Percentiles rank a stretch among this genome's conserved stretches.
Conservation (phyloP, 1,139 yeast species). For the Meyerozyma athensensis region DNA sequence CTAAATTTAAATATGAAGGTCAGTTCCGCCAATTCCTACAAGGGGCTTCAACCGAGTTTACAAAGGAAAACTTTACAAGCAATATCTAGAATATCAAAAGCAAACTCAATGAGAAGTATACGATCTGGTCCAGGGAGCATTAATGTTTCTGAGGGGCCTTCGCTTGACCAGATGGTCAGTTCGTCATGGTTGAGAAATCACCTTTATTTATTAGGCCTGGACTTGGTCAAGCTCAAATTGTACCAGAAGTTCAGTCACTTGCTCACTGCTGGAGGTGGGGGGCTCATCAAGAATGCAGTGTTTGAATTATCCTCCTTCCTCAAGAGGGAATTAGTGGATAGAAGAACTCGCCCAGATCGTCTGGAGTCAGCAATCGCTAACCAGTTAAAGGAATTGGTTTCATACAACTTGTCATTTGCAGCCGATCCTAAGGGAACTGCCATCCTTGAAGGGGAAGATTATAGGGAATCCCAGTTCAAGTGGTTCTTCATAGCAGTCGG, state of each 20-base stretch:
- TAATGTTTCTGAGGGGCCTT: neutral
- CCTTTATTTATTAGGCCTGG: conserved; percentile 32
- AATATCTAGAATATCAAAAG: conserved; percentile 1
- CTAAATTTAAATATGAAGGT: neutral
- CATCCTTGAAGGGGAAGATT: neutral
- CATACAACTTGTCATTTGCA: conserved; percentile 13
- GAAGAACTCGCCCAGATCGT: neutral
- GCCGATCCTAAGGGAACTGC: neutral
- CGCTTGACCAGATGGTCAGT: conserved; percentile 10
- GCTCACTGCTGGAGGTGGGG: conserved; percentile 31
- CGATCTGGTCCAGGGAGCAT: neutral
- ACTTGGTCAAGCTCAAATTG: conserved; percentile 30
- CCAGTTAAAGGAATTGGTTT: conserved; percentile 22
- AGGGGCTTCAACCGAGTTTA: neutral
- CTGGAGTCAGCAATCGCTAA: conserved; percentile 13
- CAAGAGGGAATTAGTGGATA: conserved; percentile 22
- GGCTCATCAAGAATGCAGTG: conserved; percentile 31
- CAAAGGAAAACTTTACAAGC: neutral
- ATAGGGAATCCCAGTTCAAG: conserved; percentile 12
- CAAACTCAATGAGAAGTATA: neutral
- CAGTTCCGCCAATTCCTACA: neutral
- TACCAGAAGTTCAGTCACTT: conserved; percentile 32
- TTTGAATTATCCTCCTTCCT: conserved; percentile 35
- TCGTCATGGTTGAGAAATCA: conserved; percentile 32
- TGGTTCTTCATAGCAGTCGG: conserved; percentile 38